These are phyloP conservation scores for Cladosporium sp. DNA, from an alignment of 2,329 filamentous ascomycete species.

Conservation along the genomic window DNA sequence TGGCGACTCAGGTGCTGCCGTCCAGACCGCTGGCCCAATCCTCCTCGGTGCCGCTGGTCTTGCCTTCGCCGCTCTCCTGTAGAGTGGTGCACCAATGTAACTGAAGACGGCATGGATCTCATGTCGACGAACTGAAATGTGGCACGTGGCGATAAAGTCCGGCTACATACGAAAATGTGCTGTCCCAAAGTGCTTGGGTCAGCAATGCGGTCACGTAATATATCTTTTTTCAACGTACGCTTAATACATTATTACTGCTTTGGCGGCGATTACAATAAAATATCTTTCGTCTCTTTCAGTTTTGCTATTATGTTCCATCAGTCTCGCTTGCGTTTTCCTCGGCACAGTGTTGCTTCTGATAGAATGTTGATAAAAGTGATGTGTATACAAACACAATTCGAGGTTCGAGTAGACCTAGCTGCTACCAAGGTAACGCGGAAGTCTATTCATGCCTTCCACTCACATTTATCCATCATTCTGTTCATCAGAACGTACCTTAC, in stretches of 20 bases:
- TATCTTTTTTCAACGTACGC: neutral
- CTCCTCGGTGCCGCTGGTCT: constrained; percentile 10
- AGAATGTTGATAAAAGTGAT: neutral
- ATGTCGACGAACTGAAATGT: no score
- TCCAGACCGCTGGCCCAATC: constrained; percentile 10
- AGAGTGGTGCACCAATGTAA: neutral
- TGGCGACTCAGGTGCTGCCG: constrained; percentile 6
- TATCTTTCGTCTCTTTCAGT: no score
- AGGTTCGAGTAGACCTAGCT: no score
- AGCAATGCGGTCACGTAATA: neutral
- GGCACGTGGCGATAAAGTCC: neutral
- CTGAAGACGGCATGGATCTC: neutral
- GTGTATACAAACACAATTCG: no score
- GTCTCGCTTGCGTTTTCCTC: neutral
- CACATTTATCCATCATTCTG: no score
- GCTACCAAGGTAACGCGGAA: no score
- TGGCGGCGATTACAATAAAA: no score
- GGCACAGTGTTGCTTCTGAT: neutral
- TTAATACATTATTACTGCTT: neutral
- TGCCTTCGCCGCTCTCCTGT: constrained; percentile 10
- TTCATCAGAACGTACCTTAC: no score
- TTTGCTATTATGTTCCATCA: no score
- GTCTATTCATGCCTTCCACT: no score
- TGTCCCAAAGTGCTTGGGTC: constrained; percentile 11
- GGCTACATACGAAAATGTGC: neutral